Base-by-base conservation (phyloP, 2,329 filamentous ascomycete species). In the Coniella vitis region DNA sequence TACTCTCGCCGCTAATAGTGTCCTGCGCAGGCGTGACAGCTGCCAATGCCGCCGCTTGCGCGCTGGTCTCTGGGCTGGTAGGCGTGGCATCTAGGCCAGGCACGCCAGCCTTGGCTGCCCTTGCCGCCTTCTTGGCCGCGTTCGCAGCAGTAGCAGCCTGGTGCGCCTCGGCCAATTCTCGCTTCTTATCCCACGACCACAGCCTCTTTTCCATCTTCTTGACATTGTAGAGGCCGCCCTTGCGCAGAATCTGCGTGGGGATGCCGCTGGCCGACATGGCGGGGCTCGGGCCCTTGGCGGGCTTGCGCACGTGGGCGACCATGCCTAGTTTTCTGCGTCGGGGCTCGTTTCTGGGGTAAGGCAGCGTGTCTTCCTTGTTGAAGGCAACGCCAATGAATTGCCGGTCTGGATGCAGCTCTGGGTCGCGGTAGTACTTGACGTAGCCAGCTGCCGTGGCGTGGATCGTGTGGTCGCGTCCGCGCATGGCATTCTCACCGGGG, bases 391-490 rank as follows among this genome's bases (percentile, higher is more conserved):
- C 93, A 61, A 98, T 98, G 74, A 90, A 98, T 66, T 95, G 88
- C 53, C 90, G 81, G 57, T 89, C 86, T 1, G 90, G 87, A 67
- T 97, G 89, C 51, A 75, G 78, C 29, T 76, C 68, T 0, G 90
- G 90, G 64, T 98, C 91, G 63, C 85, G 83, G 75, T 98, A 98
- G 78, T 95, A 98, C 60, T 93, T 90, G 53, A 98, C 93, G 68
- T 94, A 98, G 55, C 93, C 93, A 3, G 85, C 76, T 48, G 86
- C 80, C 52, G 83, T 84, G 46, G 93, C 83, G 68, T 87, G 95
- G 64, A 98, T 94, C 44, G 91, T 97, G 73, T 97, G 93, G 67
- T 98, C 90, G 53, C 93, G 86, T 44, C 93, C 93, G 75, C 97
- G 91, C 60, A 84, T 87, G 67, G 87, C 88, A 70, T 98, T 97